Percentiles rank a stretch among this genome's conserved stretches.
Conservation (phyloP, 2,329 filamentous ascomycete genomes). For the Colletotrichum euphorbiae region DNA sequence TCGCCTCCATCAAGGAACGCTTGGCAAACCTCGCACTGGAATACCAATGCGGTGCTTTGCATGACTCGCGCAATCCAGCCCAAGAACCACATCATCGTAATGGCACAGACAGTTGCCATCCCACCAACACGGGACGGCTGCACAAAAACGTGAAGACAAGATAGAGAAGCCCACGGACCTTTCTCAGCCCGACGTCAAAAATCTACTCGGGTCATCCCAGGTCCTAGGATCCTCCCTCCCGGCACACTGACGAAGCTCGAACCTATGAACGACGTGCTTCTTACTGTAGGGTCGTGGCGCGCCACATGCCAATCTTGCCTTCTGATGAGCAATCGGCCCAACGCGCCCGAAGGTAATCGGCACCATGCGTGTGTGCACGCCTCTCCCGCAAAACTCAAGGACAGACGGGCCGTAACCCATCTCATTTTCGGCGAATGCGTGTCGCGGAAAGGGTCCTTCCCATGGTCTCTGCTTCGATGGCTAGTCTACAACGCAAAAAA, state of each 20-base stretch:
- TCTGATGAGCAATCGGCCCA: background rate
- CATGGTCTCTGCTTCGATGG: too few relatives aligned
- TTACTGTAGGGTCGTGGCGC: background rate
- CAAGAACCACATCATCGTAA: background rate
- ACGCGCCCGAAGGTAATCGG: background rate
- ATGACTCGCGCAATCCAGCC: background rate
- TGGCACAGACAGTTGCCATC: background rate
- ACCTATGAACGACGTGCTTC: background rate
- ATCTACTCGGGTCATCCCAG: background rate
- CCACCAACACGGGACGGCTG: slow-evolving; percentile 5
- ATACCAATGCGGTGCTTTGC: background rate
- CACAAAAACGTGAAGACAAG: background rate
- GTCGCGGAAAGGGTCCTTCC: too few relatives aligned
- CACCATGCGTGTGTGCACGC: background rate
- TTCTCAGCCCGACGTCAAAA: slow-evolving; percentile 3
- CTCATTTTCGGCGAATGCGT: too few relatives aligned
- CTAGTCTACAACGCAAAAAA: too few relatives aligned
- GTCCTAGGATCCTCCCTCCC: background rate
- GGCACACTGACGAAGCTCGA: background rate
- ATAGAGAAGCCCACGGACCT: background rate
- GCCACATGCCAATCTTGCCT: slow-evolving; percentile 1
- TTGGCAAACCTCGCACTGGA: background rate
- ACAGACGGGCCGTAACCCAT: slow-evolving; percentile 10
- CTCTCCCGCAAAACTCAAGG: background rate
- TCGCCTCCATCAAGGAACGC: background rate